Percentiles rank a stretch among this genome's conserved stretches.
Conservation (phyloP, 352 stramenopile genomes). For the Phytophthora melonis region DNA sequence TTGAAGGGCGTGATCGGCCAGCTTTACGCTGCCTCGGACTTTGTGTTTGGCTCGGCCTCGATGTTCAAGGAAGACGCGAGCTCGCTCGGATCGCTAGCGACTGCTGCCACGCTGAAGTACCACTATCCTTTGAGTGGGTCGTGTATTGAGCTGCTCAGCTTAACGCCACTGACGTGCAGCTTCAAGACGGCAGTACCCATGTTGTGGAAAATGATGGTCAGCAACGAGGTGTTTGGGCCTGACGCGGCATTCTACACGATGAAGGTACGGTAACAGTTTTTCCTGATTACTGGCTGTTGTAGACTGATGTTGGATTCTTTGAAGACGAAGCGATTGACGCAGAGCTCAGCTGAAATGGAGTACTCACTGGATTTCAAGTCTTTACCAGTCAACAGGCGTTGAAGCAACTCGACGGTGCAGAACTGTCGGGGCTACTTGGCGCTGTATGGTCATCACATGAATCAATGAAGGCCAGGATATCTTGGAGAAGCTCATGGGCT, state of each 20-base stretch:
- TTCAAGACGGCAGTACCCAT: neutral
- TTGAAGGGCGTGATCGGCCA: conserved; percentile 6
- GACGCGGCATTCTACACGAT: conserved; percentile 19
- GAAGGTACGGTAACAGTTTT: conserved; percentile 7
- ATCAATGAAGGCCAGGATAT: conserved; percentile 21
- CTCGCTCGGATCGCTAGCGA: conserved; percentile 1
- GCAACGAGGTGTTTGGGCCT: conserved; percentile 28
- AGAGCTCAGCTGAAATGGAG: conserved; percentile 15
- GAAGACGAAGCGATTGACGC: conserved; percentile 17
- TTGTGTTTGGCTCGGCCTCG: conserved; percentile 17
- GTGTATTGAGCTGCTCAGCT: conserved; percentile 27
- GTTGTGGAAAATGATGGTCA: conserved; percentile 29
- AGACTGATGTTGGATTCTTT: neutral
- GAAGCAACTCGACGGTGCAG: neutral
- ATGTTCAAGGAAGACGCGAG: conserved; percentile 10
- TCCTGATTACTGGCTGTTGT: neutral
- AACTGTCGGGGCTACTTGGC: neutral
- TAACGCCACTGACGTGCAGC: conserved; percentile 16
- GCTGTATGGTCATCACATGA: neutral
- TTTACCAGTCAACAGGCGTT: neutral
- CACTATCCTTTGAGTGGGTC: conserved; percentile 13
- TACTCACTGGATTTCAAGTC: conserved; percentile 16
- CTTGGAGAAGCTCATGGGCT: conserved; percentile 3
- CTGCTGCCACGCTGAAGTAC: conserved; percentile 10
- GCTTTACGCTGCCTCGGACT: neutral